phyloP scores from a whole-genome alignment of 2,329 filamentous ascomycete species.

The Sporothrix brunneoviolacea region DNA sequence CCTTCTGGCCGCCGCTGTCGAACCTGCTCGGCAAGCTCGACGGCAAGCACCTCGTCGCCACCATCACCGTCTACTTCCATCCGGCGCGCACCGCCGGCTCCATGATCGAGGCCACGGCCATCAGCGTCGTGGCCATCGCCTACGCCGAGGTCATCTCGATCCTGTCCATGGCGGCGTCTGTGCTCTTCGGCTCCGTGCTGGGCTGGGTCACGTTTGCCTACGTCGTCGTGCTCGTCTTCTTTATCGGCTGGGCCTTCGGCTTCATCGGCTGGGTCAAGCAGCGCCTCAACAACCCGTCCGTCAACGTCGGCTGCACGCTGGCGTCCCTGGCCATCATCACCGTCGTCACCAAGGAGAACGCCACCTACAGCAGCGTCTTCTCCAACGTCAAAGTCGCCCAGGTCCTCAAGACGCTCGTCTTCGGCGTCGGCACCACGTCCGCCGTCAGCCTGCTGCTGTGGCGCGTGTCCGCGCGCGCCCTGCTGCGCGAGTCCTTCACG shows the following conservation, averaged over 20 bases:
- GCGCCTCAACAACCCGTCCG: constrained; percentile 66
- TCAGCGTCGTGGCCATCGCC: constrained; percentile 69
- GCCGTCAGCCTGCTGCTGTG: constrained; percentile 70
- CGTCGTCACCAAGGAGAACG: constrained; percentile 83
- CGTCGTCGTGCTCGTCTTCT: constrained; percentile 70
- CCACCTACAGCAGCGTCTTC: constrained; percentile 75
- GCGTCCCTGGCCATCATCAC: constrained; percentile 85
- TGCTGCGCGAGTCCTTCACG: constrained; percentile 67
- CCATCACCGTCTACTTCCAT: constrained; percentile 91
- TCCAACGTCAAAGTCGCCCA: constrained; percentile 75
- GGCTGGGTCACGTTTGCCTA: constrained; percentile 67
- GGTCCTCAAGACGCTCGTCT: constrained; percentile 74
- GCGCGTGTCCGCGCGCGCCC: constrained; percentile 67
- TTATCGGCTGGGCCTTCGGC: constrained; percentile 78
- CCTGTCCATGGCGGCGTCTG: constrained; percentile 81
- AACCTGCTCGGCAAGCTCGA: constrained; percentile 73
- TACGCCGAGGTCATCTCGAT: constrained; percentile 73
- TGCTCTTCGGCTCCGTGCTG: constrained; percentile 64
- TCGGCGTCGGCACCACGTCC: constrained; percentile 67
- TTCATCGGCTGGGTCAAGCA: constrained; percentile 87
- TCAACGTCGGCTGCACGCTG: constrained; percentile 79
- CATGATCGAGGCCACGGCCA: constrained; percentile 78
- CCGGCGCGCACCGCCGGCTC: constrained; percentile 79
- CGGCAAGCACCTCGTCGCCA: constrained; percentile 90
- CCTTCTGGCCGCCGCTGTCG: constrained; percentile 69